phyloP scores from a whole-genome alignment of 768 basidiomycete genomes.

The Peribolospora baueri region DNA sequence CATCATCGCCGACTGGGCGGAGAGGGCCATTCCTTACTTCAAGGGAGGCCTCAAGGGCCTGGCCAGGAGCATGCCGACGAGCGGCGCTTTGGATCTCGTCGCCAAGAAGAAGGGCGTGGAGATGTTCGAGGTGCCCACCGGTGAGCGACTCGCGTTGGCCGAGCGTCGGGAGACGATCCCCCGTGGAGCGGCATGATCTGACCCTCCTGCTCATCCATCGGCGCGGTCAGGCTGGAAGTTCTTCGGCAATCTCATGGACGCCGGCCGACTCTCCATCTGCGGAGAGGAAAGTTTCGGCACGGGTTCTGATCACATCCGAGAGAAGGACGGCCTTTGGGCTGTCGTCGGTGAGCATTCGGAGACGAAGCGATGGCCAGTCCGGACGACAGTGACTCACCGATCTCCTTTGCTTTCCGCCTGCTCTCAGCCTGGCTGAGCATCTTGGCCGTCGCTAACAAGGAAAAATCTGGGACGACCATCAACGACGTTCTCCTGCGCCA shows the following conservation, averaged over 20 bases:
- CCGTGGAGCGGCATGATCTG: not conserved
- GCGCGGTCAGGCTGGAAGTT: constrained; percentile 72
- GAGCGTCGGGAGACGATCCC: not conserved
- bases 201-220: not conserved
- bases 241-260: constrained; percentile 99
- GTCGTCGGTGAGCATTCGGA: constrained; percentile 45
- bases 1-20: constrained; percentile 88
- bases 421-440: constrained; percentile 82
- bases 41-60: constrained; percentile 78
- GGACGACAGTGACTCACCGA: too few relatives aligned
- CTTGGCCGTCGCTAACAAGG: constrained; percentile 60
- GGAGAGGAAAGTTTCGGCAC: constrained; percentile 99
- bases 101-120: constrained; percentile 81
- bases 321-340: constrained; percentile 98
- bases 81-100: constrained; percentile 85
- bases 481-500: constrained; percentile 70
- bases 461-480: constrained; percentile 29
- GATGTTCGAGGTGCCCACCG: constrained; percentile 89
- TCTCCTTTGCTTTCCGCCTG: not conserved
- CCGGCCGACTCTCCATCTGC: constrained; percentile 87
- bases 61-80: constrained; percentile 92
- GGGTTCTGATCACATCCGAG: constrained; percentile 97
- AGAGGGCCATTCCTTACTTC: constrained; percentile 65
- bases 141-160: constrained; percentile 22
- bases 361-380: not conserved